Evolutionary conservation across 805 yeast species (phyloP).

Genomic region (Soucietia sequanensis): DNA sequence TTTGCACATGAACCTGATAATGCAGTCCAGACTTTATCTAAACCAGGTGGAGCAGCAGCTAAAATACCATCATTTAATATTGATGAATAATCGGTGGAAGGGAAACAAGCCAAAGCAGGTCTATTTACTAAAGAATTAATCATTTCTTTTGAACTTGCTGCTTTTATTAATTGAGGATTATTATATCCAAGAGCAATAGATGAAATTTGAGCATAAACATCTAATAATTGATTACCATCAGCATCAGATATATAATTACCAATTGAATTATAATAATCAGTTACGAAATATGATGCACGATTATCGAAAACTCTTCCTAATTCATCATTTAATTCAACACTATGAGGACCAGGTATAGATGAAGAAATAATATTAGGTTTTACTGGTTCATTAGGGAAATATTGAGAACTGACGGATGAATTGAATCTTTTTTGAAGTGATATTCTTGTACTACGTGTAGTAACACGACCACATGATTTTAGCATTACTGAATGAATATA

Average conservation of each 20-base stretch:
- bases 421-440: too few species aligned
- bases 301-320: slow-evolving; percentile 40
- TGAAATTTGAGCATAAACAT: slow-evolving; percentile 43
- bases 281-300: slow-evolving; percentile 41
- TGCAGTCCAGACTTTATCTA: slow-evolving; percentile 61
- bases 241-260: slow-evolving; percentile 44
- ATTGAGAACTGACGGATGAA: slow-evolving; percentile 23
- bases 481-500: too few species aligned
- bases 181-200: slow-evolving; percentile 45
- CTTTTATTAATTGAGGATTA: slow-evolving; percentile 37
- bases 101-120: slow-evolving; percentile 46
- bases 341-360: slow-evolving; percentile 39
- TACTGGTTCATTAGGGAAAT: slow-evolving; percentile 38
- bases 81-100: slow-evolving; percentile 49
- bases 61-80: slow-evolving; percentile 51
- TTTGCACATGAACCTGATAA: slow-evolving; percentile 69
- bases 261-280: slow-evolving; percentile 36
- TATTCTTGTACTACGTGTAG: too few species aligned
- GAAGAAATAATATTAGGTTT: slow-evolving; percentile 29
- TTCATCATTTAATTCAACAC: slow-evolving; percentile 27
- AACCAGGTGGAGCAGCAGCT: slow-evolving; percentile 65
- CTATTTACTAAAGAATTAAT: slow-evolving; percentile 40
- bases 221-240: slow-evolving; percentile 41
- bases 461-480: too few species aligned
- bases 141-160: slow-evolving; percentile 42